Evolutionary conservation across 495 filamentous ascomycete species (phyloP).

Genomic region (Talaromyces borbonicus): DNA sequence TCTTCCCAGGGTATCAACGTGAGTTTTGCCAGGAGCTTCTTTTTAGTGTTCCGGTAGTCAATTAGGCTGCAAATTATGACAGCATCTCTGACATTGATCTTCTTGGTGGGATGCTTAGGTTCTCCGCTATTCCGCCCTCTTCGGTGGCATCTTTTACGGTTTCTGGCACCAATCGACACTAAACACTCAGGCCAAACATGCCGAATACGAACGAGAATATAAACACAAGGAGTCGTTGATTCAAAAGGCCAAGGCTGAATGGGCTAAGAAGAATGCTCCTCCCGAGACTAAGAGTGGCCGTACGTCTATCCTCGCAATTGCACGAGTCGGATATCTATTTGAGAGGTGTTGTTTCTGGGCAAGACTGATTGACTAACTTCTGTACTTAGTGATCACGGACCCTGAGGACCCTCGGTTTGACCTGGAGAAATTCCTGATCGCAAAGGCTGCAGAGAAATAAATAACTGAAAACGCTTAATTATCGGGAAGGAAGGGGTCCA

Average conservation of each 20-base stretch:
- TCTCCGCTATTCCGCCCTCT: constrained; percentile 86
- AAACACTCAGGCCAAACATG: constrained; percentile 52
- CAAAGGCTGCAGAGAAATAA: constrained; percentile 50
- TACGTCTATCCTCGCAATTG: constrained; percentile 35
- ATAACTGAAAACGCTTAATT: constrained; percentile 13
- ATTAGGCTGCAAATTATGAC: not conserved
- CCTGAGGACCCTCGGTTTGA: constrained; percentile 80
- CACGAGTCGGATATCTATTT: not conserved
- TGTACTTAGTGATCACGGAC: constrained; percentile 75
- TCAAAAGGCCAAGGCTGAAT: constrained; percentile 83
- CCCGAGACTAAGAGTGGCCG: constrained; percentile 42
- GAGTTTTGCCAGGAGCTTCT: constrained; percentile 20
- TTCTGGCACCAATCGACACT: constrained; percentile 79
- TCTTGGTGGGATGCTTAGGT: constrained; percentile 48
- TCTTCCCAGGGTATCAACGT: constrained; percentile 43
- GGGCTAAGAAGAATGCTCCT: constrained; percentile 60
- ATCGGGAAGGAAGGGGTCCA: not conserved
- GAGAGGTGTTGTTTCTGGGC: not conserved
- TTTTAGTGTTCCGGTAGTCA: constrained; percentile 2
- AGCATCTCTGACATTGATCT: not conserved
- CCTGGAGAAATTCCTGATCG: constrained; percentile 70
- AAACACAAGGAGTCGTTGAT: constrained; percentile 81
- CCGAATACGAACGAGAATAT: constrained; percentile 65
- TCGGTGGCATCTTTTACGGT: constrained; percentile 82
- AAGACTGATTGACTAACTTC: not conserved